A percentile compares a stretch with the other conserved stretches of the same genome.
phyloP scores from a whole-genome alignment of 495 filamentous ascomycete species.

The Xylaria intraflava region DNA sequence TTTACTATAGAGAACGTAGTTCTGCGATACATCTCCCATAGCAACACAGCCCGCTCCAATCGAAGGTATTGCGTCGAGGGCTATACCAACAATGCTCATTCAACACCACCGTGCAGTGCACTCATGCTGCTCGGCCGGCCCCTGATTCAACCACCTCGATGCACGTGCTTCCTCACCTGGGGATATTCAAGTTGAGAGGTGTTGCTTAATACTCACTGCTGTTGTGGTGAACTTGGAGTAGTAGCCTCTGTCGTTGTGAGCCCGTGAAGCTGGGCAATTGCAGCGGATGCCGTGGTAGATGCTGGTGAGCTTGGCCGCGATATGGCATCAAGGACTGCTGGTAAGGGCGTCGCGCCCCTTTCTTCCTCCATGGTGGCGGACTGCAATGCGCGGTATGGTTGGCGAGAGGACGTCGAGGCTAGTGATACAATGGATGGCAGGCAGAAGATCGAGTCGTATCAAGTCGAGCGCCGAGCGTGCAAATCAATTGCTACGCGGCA shows the following conservation, averaged over 20 bases:
- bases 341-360: conserved; percentile 25
- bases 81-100: background rate
- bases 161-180: background rate
- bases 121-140: background rate
- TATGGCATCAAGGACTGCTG: conserved; percentile 37
- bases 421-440: conserved; percentile 15
- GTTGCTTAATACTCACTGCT: conserved; percentile 50
- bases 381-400: background rate
- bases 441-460: conserved; percentile 9
- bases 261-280: conserved; percentile 48
- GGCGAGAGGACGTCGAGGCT: background rate
- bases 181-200: background rate
- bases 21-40: background rate
- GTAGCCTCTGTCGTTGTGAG: conserved; percentile 58
- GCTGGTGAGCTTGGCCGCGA: conserved; percentile 42
- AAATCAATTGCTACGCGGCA: background rate
- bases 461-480: background rate
- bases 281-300: conserved; percentile 36
- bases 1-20: background rate
- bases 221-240: conserved; percentile 53
- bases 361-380: conserved; percentile 39
- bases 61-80: background rate
- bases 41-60: background rate
- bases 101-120: background rate
- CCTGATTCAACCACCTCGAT: too few relatives aligned